Evolutionary conservation across 108 stramenopile species (phyloP), one percentile per base, ranked within the genome.

Genomic region (Seminavis robusta): DNA sequence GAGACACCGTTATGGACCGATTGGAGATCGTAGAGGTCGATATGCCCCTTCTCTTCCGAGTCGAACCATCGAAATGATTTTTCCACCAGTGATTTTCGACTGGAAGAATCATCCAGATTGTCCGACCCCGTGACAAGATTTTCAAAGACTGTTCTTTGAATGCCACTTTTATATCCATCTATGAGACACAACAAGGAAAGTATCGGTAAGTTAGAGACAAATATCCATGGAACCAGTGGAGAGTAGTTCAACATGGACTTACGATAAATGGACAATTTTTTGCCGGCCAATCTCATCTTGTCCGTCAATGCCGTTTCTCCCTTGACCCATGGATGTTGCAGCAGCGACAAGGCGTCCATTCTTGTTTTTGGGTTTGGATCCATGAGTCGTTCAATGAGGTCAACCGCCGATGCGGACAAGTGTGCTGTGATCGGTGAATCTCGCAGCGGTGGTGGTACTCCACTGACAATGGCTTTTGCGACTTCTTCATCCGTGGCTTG

Each of bases 251-350:
- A n/a, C n/a, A n/a, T n/a, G n/a, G n/a, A n/a, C n/a, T n/a, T n/a
- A n/a, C n/a, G n/a, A n/a, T n/a, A n/a, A n/a, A n/a, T n/a, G n/a
- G n/a, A n/a, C n/a, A n/a, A n/a, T n/a, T n/a, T n/a, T n/a, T n/a
- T n/a, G n/a, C n/a, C n/a, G n/a, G n/a, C n/a, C n/a, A n/a, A n/a
- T n/a, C n/a, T n/a, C n/a, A n/a, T n/a, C n/a, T n/a, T n/a, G n/a
- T n/a, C n/a, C n/a, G n/a, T n/a, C n/a, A n/a, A n/a, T 43, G 91
- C 85, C 20, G 91, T 86, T 40, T 73, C 77, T 47, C 91, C 91
- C n/a, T 65, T 76, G 10, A 94, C 80, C 93, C 93, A 94, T 0
- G 89, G 89, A 69, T 94, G 89, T 33, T 84, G 60, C 45, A 94
- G 73, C 77, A 91, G 70, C 61, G 88, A 76, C 31, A 62, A 51